phyloP scores from a whole-genome alignment of 2,329 filamentous ascomycete genomes.

The Xylaria polymorpha region DNA sequence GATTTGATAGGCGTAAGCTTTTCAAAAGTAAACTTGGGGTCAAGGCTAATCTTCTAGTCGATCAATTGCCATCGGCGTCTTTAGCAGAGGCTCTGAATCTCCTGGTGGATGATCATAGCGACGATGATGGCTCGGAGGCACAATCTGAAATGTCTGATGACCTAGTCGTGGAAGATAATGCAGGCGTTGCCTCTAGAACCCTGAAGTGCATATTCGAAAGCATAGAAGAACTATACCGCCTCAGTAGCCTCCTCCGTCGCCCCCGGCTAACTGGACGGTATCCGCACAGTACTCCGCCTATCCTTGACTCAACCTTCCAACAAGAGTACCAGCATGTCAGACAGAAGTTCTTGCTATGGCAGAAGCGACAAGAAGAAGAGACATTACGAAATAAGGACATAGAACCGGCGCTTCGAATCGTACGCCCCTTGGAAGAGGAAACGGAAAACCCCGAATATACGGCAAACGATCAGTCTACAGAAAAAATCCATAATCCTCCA shows the following conservation, averaged over 20 bases:
- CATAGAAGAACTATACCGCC: constrained; percentile 24
- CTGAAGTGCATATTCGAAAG: constrained; percentile 12
- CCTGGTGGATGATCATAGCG: neutral
- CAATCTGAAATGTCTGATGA: neutral
- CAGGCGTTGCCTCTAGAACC: neutral
- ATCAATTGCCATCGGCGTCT: neutral
- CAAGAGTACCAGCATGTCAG: constrained; percentile 20
- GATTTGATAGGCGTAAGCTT: constrained; percentile 18
- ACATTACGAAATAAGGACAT: neutral
- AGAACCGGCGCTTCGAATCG: neutral
- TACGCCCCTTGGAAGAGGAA: neutral
- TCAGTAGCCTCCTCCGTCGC: constrained; percentile 20
- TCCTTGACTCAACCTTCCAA: neutral
- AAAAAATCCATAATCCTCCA: neutral
- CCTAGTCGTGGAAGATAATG: neutral
- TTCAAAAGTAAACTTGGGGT: neutral
- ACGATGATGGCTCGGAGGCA: neutral
- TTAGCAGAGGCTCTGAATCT: constrained; percentile 1
- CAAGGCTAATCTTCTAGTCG: constrained; percentile 9
- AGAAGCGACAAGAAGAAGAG: constrained; percentile 1
- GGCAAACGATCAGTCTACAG: neutral
- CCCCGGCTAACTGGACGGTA: constrained; percentile 7
- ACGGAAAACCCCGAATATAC: neutral
- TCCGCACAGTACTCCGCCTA: neutral
- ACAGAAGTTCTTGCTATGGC: constrained; percentile 22